Conservation (phyloP, 2,329 filamentous ascomycete species). For the Arthroderma uncinatum region DNA sequence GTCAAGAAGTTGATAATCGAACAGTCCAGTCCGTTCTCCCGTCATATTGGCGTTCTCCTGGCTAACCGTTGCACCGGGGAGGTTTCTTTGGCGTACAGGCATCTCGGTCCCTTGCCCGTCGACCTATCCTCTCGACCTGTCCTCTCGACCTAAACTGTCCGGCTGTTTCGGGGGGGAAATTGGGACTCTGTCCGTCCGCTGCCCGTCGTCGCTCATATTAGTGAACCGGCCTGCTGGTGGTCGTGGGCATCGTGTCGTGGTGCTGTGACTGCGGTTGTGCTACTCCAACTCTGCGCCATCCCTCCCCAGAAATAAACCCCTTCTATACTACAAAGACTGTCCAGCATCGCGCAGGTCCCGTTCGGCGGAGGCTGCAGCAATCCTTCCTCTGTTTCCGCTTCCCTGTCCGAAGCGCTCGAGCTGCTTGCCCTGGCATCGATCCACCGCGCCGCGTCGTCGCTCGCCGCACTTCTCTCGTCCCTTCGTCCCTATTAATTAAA, state of each 20-base stretch:
- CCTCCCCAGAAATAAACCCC: background rate
- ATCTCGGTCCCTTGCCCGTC: background rate
- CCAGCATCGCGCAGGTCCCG: no score
- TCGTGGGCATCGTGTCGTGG: background rate
- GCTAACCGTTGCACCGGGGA: no score
- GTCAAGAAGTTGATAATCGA: background rate
- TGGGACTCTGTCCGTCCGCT: background rate
- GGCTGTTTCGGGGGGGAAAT: slow-evolving; percentile 4
- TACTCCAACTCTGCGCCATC: background rate
- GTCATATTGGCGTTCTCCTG: no score
- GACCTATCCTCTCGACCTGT: background rate
- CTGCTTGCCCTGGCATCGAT: background rate
- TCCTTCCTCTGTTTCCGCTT: background rate
- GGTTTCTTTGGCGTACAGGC: no score
- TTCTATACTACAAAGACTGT: no score
- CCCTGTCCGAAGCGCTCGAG: slow-evolving; percentile 1
- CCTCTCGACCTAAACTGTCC: slow-evolving; percentile 2
- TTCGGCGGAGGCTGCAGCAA: no score
- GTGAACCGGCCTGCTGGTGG: background rate
- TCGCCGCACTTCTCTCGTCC: background rate
- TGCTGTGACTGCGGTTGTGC: slow-evolving; percentile 3
- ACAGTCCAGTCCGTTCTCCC: no score
- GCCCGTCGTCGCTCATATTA: background rate
- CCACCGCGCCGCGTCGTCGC: background rate
- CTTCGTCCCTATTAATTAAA: background rate